phyloP scores from a whole-genome alignment of 2,329 filamentous ascomycete species.

The Monilinia laxa region DNA sequence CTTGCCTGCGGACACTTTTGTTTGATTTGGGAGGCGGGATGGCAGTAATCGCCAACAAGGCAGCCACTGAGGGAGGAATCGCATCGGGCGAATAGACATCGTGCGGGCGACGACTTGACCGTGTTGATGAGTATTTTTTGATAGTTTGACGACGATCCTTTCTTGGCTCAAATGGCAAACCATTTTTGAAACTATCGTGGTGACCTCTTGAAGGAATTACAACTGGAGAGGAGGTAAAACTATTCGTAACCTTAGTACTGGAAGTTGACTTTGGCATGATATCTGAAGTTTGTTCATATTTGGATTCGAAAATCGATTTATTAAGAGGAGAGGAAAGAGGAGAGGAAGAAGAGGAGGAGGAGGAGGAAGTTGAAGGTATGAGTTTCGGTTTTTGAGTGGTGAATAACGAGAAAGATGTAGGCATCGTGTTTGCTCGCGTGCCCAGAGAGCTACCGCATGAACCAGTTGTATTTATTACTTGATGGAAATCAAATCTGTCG shows the following conservation, averaged over 20 bases:
- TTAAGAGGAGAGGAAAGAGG: no score
- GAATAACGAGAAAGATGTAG: conserved; percentile 21
- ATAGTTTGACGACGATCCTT: conserved; percentile 31
- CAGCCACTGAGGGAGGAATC: conserved; percentile 59
- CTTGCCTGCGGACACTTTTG: conserved; percentile 26
- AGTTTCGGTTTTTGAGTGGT: conserved; percentile 17
- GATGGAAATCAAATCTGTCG: conserved; percentile 17
- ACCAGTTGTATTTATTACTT: conserved; percentile 22
- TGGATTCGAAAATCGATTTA: neutral
- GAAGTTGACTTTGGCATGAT: conserved; percentile 15
- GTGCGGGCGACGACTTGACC: conserved; percentile 39
- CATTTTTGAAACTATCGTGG: conserved; percentile 31
- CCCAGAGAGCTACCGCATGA: conserved; percentile 21
- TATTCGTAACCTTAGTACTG: conserved; percentile 5
- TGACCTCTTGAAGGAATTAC: conserved; percentile 36
- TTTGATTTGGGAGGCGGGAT: conserved; percentile 51
- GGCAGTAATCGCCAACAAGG: conserved; percentile 60
- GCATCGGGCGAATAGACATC: conserved; percentile 53
- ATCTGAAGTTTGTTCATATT: conserved; percentile 11
- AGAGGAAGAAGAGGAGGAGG: neutral
- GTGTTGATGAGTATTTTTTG: conserved; percentile 25
- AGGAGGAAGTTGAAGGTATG: neutral
- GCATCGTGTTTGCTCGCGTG: conserved; percentile 23
- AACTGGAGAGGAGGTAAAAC: conserved; percentile 13
- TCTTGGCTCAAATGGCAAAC: conserved; percentile 25